These are phyloP conservation scores for Xylaria cubensis DNA, from an alignment of 495 filamentous ascomycete genomes.

Conservation along the genomic window DNA sequence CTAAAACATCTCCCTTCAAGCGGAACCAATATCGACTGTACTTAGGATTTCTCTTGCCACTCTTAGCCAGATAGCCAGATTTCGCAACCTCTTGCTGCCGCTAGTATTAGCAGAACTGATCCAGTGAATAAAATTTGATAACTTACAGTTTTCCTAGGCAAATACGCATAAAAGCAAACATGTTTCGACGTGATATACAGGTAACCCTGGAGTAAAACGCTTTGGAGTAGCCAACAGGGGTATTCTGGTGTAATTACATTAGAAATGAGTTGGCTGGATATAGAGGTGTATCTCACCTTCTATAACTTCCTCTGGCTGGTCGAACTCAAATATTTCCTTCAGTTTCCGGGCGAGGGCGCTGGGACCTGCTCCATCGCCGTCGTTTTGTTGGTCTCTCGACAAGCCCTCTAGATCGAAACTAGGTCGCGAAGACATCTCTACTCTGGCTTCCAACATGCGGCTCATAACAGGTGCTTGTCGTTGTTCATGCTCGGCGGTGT, in stretches of 20 bases:
- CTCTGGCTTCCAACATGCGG: slow-evolving; percentile 82
- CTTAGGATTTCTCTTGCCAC: slow-evolving; percentile 85
- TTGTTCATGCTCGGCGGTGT: slow-evolving; percentile 40
- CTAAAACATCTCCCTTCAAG: slow-evolving; percentile 92
- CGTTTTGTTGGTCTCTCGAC: slow-evolving; percentile 45
- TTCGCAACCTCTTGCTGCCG: slow-evolving; percentile 75
- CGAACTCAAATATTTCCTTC: slow-evolving; percentile 89
- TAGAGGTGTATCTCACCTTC: slow-evolving; percentile 55
- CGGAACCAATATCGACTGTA: slow-evolving; percentile 96
- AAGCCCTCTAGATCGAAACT: slow-evolving; percentile 59
- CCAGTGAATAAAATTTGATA: neutral
- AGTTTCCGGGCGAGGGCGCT: slow-evolving; percentile 69
- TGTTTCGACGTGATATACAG: slow-evolving; percentile 96
- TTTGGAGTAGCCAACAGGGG: slow-evolving; percentile 92
- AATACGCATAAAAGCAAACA: slow-evolving; percentile 96
- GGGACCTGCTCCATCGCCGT: slow-evolving; percentile 46
- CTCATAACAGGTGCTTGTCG: slow-evolving; percentile 75
- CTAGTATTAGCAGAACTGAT: slow-evolving; percentile 36
- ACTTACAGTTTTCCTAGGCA: slow-evolving; percentile 85
- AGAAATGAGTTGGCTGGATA: neutral
- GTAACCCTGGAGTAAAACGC: slow-evolving; percentile 90
- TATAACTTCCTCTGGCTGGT: slow-evolving; percentile 82
- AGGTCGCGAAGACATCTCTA: slow-evolving; percentile 62
- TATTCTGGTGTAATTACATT: slow-evolving; percentile 67
- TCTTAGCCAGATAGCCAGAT: slow-evolving; percentile 88